Evolutionary conservation across 2,329 filamentous ascomycete species (phyloP).

Genomic region (Scytalidium sp.): DNA sequence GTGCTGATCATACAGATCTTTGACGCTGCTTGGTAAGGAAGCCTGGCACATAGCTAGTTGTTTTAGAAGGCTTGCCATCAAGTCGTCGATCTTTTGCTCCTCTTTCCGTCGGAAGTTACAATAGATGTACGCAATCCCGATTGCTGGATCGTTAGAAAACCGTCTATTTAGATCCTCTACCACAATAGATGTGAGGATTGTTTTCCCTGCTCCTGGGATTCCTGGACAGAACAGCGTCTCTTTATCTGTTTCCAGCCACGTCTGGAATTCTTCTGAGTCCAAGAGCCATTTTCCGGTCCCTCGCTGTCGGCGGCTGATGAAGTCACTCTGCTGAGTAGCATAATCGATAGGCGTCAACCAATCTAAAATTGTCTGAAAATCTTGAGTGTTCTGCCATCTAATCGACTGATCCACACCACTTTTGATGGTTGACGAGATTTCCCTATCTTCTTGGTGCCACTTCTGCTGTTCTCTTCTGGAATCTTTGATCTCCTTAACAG

Average conservation of each 20-base stretch:
- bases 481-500: conserved; percentile 11
- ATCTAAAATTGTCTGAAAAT: conserved; percentile 20
- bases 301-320: conserved; percentile 20
- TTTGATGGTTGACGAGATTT: conserved; percentile 5
- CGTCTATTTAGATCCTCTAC: conserved; percentile 34
- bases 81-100: conserved; percentile 18
- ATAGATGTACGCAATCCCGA: conserved; percentile 30
- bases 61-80: conserved; percentile 28
- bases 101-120: conserved; percentile 27
- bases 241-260: conserved; percentile 9
- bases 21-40: conserved; percentile 13
- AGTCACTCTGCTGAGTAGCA: conserved; percentile 35
- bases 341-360: conserved; percentile 38
- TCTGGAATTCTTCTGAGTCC: conserved; percentile 9
- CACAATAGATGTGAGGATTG: conserved; percentile 38
- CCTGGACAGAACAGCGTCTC: conserved; percentile 16
- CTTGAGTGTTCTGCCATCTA: conserved; percentile 2
- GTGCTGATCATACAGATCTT: conserved; percentile 23
- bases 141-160: conserved; percentile 16
- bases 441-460: background rate
- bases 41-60: conserved; percentile 23
- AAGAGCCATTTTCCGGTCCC: conserved; percentile 16
- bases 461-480: conserved; percentile 9
- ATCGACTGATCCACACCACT: conserved; percentile 7
- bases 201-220: conserved; percentile 43